These are phyloP conservation scores for Plantago coronopus DNA, from an alignment of 305 asterid genomes.

Conservation along the genomic window DNA sequence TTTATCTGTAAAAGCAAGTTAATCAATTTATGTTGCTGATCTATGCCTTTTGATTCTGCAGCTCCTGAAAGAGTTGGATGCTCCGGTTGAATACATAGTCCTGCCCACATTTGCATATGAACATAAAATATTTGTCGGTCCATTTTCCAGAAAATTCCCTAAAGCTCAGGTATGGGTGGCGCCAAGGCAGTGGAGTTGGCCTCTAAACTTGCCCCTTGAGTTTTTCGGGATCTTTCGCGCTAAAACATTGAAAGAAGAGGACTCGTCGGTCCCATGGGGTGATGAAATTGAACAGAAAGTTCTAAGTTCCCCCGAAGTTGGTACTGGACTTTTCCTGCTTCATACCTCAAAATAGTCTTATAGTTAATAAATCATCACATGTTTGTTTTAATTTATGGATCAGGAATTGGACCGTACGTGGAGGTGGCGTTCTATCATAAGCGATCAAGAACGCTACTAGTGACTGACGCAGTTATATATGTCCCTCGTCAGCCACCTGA, in stretches of 20 bases:
- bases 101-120: slow-evolving; percentile 94
- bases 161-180: slow-evolving; percentile 90
- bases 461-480: slow-evolving; percentile 90
- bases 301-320: slow-evolving; percentile 93
- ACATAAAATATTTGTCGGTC: slow-evolving; percentile 94
- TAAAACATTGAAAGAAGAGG: slow-evolving; percentile 57
- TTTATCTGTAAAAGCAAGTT: too few species aligned
- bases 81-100: slow-evolving; percentile 76
- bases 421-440: slow-evolving; percentile 97
- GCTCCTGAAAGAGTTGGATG: slow-evolving; percentile 87
- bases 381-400: slow-evolving; percentile 13
- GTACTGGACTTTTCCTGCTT: slow-evolving; percentile 33
- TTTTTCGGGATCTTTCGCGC: slow-evolving; percentile 89
- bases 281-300: slow-evolving; percentile 87
- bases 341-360: too few species aligned
- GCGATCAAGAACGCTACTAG: slow-evolving; percentile 67
- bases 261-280: slow-evolving; percentile 67
- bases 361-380: neutral
- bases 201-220: slow-evolving; percentile 80
- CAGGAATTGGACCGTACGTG: slow-evolving; percentile 96
- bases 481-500: slow-evolving; percentile 83
- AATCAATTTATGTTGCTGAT: too few species aligned
- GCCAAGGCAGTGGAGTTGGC: slow-evolving; percentile 99
- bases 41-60: slow-evolving; percentile 28
- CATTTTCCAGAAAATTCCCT: slow-evolving; percentile 91